These are phyloP conservation scores for Phaeosphaeria sp. DNA, from an alignment of 2,329 filamentous ascomycete species.

Conservation along the genomic window DNA sequence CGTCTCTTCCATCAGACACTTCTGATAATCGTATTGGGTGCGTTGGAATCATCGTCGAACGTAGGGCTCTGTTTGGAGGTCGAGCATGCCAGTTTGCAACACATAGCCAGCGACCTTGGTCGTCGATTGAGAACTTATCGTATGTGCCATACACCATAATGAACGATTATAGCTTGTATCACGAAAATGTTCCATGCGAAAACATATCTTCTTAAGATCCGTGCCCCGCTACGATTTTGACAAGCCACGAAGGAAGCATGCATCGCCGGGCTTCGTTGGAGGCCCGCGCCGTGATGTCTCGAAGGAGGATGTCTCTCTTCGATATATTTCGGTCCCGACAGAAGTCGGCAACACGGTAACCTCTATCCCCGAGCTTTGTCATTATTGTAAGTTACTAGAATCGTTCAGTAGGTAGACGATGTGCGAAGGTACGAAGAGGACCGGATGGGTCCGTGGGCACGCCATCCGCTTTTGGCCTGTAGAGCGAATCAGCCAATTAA, in stretches of 20 bases:
- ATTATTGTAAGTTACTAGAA: not conserved
- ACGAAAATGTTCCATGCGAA: too few relatives aligned
- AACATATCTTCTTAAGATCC: too few relatives aligned
- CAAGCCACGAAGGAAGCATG: too few relatives aligned
- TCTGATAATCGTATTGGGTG: conserved; percentile 22
- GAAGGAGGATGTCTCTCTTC: too few relatives aligned
- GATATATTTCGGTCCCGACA: not conserved
- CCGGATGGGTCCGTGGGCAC: too few relatives aligned
- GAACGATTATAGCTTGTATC: too few relatives aligned
- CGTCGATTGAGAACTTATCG: not conserved
- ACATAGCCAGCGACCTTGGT: not conserved
- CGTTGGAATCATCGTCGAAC: conserved; percentile 13
- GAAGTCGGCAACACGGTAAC: not conserved
- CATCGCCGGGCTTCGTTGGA: too few relatives aligned
- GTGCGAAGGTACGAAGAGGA: not conserved
- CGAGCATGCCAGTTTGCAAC: not conserved
- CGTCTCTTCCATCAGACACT: conserved; percentile 25
- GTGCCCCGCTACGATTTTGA: too few relatives aligned
- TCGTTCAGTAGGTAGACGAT: not conserved
- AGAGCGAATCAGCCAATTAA: conserved; percentile 11
- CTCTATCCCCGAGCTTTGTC: not conserved
- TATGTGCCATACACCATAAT: not conserved
- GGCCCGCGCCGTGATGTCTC: too few relatives aligned
- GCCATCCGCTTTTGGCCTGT: not conserved
- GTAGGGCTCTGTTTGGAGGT: not conserved